Evolutionary conservation across 176 grass and related monocot species (phyloP).

Genomic region (Eragrostis nindensis): DNA sequence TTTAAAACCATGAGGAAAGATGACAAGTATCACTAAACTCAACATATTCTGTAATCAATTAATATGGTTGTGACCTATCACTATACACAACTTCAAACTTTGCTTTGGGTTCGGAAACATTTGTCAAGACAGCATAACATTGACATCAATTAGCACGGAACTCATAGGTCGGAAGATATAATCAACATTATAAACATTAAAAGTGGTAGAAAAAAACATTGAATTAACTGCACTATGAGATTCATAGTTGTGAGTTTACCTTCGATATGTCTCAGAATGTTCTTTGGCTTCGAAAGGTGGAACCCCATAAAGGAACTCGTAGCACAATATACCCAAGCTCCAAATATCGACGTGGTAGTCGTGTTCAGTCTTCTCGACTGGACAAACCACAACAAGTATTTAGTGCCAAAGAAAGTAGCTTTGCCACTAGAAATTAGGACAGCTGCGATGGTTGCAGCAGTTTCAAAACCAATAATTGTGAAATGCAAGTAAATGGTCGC

Average conservation of each 20-base stretch:
- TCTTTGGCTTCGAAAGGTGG: conserved; percentile 99
- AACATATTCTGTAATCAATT: conserved; percentile 12
- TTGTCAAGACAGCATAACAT: not conserved
- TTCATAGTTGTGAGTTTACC: conserved; percentile 61
- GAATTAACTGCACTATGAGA: not conserved
- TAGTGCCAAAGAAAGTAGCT: conserved; percentile 9
- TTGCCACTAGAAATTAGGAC: not conserved
- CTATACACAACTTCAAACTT: not conserved
- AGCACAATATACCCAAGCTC: conserved; percentile 94
- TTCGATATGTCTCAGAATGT: conserved; percentile 88
- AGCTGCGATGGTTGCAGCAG: not conserved
- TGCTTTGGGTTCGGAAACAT: not conserved
- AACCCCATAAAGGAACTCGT: conserved; percentile 86
- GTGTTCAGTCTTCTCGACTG: conserved; percentile 91
- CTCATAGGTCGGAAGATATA: conserved; percentile 6
- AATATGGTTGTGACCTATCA: too few species aligned
- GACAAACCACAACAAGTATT: conserved; percentile 33
- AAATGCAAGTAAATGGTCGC: conserved; percentile 1
- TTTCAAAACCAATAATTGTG: not conserved
- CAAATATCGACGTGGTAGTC: conserved; percentile 94
- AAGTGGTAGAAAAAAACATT: not conserved
- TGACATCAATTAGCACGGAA: not conserved
- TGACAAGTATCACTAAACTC: not conserved
- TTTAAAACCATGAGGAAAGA: not conserved
- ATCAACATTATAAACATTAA: not conserved